Base-by-base conservation (phyloP, 208 protist genomes). In the Dictyostelium gargantuum region DNA sequence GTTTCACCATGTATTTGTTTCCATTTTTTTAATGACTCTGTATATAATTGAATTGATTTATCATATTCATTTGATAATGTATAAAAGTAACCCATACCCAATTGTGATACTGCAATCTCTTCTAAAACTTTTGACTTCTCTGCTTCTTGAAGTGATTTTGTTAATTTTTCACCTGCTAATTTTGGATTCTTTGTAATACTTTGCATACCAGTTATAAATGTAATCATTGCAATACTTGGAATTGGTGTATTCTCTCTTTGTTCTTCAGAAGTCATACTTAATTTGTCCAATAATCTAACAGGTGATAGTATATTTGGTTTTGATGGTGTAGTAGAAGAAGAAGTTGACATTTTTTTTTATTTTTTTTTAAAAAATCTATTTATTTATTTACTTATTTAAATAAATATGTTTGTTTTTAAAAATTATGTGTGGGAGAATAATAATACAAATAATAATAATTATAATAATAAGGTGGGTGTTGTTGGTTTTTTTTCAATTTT, bases 1-100 rank as follows among this genome's bases (percentile, higher is more conserved):
- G 17, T 35, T 6, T 52, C 70, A 26, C 48, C 21, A 29, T 79
- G 82, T 9, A 89, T 50, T 29, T 42, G 26, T 19, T 79, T 89
- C 82, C 82, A 89, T 6, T 79, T 29, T n/a, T 3, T 19, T 0
- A 89, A 46, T 29, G 82, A 89, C 0, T 1, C 23, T 29, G 38
- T 23, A 52, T 89, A 89, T 19, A 35, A 23, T 77, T 77, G 10
- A 46, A 76, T 23, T 13, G 82, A 10, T 29, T 73, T 44, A 4
- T 32, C 19, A n/a, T 68, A 17, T 3, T 77, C 68, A 3, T 21
- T 63, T 15, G 40, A 42, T 6, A 50, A 40, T 6, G 21, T 77
- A 58, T 89, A 68, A 17, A 58, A 66, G n/a, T 89, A 89, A 50
- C 82, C 82, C 5, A 89, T 17, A 15, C 82, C 82, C 1, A 89